These are phyloP conservation scores for Heterobasidion parviporum DNA, from an alignment of 1,284 basidiomycete species.

Conservation along the genomic window DNA sequence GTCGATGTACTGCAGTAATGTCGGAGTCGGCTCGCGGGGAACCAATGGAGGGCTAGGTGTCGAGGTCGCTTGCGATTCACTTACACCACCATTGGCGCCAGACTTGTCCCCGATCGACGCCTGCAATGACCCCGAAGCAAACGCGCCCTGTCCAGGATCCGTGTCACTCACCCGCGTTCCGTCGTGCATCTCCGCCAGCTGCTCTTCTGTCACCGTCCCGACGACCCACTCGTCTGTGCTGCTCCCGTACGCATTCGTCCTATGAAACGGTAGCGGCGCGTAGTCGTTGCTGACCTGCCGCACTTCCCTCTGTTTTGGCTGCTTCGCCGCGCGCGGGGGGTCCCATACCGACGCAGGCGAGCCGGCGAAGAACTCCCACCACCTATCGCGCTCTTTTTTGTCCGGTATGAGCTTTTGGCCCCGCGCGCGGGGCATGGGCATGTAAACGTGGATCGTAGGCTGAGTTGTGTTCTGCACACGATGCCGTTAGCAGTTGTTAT, in stretches of 20 bases:
- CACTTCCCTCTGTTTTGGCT: constrained; percentile 11
- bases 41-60: not conserved
- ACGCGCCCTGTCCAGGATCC: not conserved
- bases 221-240: not conserved
- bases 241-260: not conserved
- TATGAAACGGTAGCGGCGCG: not conserved
- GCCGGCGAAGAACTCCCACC: constrained; percentile 73
- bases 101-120: constrained; percentile 31
- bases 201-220: constrained; percentile 4
- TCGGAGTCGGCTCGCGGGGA: constrained; percentile 49
- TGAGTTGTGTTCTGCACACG: constrained; percentile 53
- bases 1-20: constrained; percentile 48
- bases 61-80: not conserved
- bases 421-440: constrained; percentile 16
- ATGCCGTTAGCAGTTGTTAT: constrained; percentile 2
- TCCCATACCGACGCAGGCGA: constrained; percentile 61
- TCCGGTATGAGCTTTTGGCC: constrained; percentile 46
- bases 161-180: not conserved
- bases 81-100: not conserved
- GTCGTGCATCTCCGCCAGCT: not conserved
- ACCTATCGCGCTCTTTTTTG: constrained; percentile 58
- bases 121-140: constrained; percentile 6
- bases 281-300: not conserved
- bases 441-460: constrained; percentile 42
- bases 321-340: constrained; percentile 36